Evolutionary conservation across 306 rosid species (phyloP), one percentile per base, ranked within the genome.

Genomic region (Glycine latifolia): DNA sequence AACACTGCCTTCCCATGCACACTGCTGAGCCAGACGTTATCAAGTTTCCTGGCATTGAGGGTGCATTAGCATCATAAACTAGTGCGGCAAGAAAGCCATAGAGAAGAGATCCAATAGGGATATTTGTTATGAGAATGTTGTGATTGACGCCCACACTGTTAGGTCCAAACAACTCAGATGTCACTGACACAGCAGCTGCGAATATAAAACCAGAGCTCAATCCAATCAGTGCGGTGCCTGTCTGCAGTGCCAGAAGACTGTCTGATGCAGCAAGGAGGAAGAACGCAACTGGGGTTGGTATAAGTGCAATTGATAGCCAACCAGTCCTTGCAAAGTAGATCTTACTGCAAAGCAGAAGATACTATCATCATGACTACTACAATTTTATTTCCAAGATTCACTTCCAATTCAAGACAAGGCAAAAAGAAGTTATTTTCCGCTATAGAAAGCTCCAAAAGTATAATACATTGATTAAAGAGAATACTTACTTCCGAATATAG

Each of bases 241-340:
- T 47, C 35, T 88, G 87, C 61, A 95, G 69, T 3, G 92, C 87
- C 52, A 73, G 59, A 50, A 43, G 41, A 58, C 86, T 82, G 47
- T 86, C 87, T 72, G 94, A 88, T 10, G 86, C 49, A 26, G 99
- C 92, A 7, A 95, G 94, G 76, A 93, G n/a, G 75, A 91, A 59
- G 84, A 95, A 95, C 4, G 97, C 99, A n/a, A 91, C 44, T 7
- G 99, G 97, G 69, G 99, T 95, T 7, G 99, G 99, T 73, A 95
- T 37, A 8, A 95, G 94, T 6, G 97, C 99, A 47, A 93, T 49
- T 12, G 94, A 54, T 11, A 95, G 76, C 97, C 99, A 95, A 48
- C 97, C 99, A 39, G 99, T 95, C 82, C 99, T 90, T 10, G 99
- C 99, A 85, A 93, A 95, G 85, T 95, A 95, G 47, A 93, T 55